Conservation (phyloP, 202 grass and related monocot species). For the Musa balbisiana region DNA sequence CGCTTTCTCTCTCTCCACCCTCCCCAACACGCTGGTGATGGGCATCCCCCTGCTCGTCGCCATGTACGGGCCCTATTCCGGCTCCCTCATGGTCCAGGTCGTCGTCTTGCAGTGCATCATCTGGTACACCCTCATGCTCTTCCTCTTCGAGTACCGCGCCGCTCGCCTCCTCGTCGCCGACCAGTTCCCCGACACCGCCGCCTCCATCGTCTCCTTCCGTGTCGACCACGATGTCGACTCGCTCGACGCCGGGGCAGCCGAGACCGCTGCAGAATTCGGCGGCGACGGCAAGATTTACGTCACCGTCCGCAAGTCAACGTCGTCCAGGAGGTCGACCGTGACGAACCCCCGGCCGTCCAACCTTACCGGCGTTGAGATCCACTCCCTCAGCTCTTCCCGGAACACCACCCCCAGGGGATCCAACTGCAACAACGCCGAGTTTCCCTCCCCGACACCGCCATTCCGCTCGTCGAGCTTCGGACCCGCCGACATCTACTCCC, state of each 20-base stretch:
- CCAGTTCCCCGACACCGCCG: slow-evolving; percentile 72
- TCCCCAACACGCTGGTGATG: slow-evolving; percentile 93
- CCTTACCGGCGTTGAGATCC: slow-evolving; percentile 77
- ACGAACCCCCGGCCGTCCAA: slow-evolving; percentile 62
- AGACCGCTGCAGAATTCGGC: slow-evolving; percentile 29
- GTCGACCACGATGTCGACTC: slow-evolving; percentile 69
- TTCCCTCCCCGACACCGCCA: slow-evolving; percentile 32
- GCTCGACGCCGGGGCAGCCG: slow-evolving; percentile 46
- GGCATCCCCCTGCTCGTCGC: slow-evolving; percentile 78
- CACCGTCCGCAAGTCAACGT: slow-evolving; percentile 65
- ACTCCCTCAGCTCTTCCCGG: slow-evolving; percentile 60
- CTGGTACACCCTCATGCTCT: slow-evolving; percentile 23
- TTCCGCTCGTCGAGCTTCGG: slow-evolving; percentile 9
- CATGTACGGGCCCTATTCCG: slow-evolving; percentile 69
- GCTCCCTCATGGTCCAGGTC: slow-evolving; percentile 30
- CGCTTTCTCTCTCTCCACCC: slow-evolving; percentile 65
- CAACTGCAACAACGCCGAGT: slow-evolving; percentile 71
- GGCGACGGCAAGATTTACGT: slow-evolving; percentile 58
- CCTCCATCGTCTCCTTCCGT: slow-evolving; percentile 57
- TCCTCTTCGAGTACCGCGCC: slow-evolving; percentile 21
- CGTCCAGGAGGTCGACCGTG: slow-evolving; percentile 44
- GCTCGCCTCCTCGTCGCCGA: slow-evolving; percentile 44
- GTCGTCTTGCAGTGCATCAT: slow-evolving; percentile 26
- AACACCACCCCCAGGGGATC: slow-evolving; percentile 66
- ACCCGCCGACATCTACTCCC: too few relatives aligned